These are phyloP conservation scores for Sporopachydermia quercuum DNA, from an alignment of 805 yeast genomes.

Conservation along the genomic window DNA sequence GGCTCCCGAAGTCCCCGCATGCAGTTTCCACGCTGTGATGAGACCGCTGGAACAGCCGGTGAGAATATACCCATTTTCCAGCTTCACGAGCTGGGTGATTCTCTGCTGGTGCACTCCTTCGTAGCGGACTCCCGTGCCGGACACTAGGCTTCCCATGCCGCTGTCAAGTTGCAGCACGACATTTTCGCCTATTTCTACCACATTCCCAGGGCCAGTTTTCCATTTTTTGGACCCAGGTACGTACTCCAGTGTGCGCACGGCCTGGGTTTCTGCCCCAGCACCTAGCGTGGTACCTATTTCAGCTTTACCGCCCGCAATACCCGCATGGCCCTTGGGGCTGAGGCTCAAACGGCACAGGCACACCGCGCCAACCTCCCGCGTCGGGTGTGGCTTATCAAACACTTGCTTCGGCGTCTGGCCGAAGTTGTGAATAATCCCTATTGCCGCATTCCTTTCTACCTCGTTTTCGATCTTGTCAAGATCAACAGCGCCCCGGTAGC, in stretches of 20 bases:
- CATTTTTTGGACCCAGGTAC: neutral
- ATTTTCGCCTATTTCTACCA: neutral
- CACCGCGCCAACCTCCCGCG: constrained; percentile 27
- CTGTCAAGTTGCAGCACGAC: neutral
- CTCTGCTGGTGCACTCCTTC: neutral
- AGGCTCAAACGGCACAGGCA: no score
- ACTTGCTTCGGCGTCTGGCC: constrained; percentile 80
- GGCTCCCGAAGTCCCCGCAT: no score
- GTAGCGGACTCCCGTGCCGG: neutral
- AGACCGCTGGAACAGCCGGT: neutral
- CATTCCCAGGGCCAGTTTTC: neutral
- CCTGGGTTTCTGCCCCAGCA: neutral
- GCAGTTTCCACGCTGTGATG: neutral
- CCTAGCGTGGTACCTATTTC: no score
- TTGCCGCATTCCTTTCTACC: constrained; percentile 57
- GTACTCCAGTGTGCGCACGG: neutral
- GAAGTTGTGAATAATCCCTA: constrained; percentile 79
- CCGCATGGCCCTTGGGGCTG: no score
- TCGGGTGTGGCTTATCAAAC: constrained; percentile 54
- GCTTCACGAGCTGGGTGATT: neutral
- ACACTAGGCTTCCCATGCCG: no score
- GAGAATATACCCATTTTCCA: neutral
- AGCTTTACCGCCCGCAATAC: no score
- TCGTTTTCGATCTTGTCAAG: constrained; percentile 62
- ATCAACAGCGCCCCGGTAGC: constrained; percentile 75